Evolutionary conservation across 2,329 filamentous ascomycete genomes (phyloP).

Genomic region (Aspergillus unguis): DNA sequence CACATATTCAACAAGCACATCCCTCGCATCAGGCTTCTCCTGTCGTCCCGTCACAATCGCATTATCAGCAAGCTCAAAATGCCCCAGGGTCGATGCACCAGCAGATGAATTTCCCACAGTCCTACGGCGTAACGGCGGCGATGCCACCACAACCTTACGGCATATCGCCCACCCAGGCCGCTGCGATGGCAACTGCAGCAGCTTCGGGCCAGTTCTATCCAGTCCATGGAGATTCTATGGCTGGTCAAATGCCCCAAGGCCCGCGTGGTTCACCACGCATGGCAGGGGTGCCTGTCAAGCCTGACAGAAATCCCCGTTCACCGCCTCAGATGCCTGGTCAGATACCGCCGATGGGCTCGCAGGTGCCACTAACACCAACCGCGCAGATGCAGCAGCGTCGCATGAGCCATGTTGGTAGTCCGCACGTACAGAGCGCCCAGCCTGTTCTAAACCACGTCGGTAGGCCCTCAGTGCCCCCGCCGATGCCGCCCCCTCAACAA

Average conservation of each 20-base stretch:
- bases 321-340: constrained; percentile 66
- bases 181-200: constrained; percentile 90
- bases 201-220: constrained; percentile 80
- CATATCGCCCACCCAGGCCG: constrained; percentile 79
- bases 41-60: constrained; percentile 71
- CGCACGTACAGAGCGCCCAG: constrained; percentile 68
- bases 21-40: constrained; percentile 70
- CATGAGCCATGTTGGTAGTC: constrained; percentile 73
- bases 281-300: constrained; percentile 64
- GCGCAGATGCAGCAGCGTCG: constrained; percentile 62
- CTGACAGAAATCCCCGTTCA: constrained; percentile 72
- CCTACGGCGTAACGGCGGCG: constrained; percentile 68
- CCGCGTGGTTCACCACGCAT: constrained; percentile 71
- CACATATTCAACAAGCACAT: constrained; percentile 59
- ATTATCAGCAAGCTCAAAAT: constrained; percentile 63
- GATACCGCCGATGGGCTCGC: constrained; percentile 49
- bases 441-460: constrained; percentile 70
- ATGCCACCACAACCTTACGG: constrained; percentile 74
- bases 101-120: constrained; percentile 76
- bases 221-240: constrained; percentile 67
- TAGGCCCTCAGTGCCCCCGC: constrained; percentile 50
- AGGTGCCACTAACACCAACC: constrained; percentile 52
- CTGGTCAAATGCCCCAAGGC: constrained; percentile 56
- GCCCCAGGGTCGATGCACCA: constrained; percentile 59
- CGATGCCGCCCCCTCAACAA: constrained; percentile 54